Conservation (phyloP, 495 filamentous ascomycete species). For the Xylaria grammica region DNA sequence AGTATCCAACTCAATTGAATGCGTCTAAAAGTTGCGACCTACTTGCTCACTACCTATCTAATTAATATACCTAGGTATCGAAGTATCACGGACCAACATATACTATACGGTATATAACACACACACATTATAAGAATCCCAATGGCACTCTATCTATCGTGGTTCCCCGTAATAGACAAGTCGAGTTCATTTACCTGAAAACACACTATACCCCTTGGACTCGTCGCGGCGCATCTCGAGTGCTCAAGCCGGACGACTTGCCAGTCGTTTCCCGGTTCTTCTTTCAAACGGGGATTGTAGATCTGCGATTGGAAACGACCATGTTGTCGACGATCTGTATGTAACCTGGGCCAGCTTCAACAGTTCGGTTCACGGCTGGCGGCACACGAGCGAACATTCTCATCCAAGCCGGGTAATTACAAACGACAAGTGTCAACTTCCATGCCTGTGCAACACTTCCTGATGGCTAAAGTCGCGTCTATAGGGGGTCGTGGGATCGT, state of each 20-base stretch:
- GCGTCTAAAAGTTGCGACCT: too few species aligned
- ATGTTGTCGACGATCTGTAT: conserved; percentile 1
- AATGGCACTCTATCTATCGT: too few species aligned
- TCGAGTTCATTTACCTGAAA: not conserved
- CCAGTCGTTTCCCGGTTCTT: not conserved
- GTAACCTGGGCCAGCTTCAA: conserved; percentile 26
- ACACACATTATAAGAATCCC: not conserved
- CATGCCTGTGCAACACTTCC: not conserved
- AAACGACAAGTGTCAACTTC: conserved; percentile 41
- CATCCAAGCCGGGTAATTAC: conserved; percentile 38
- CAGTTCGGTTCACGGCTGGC: conserved; percentile 2
- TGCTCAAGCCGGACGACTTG: not conserved
- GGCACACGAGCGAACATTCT: conserved; percentile 13
- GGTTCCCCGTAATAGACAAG: too few species aligned
- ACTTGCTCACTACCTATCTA: too few species aligned
- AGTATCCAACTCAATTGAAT: too few species aligned
- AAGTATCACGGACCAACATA: too few species aligned
- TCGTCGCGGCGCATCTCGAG: not conserved
- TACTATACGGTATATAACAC: too few species aligned
- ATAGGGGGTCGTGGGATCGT: not conserved
- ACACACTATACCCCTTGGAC: not conserved
- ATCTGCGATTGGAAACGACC: not conserved
- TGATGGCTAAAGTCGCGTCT: conserved; percentile 17
- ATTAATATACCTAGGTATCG: too few species aligned
- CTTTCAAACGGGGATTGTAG: not conserved